phyloP scores from a whole-genome alignment of 768 basidiomycete genomes.

The Tulasnella calospora region DNA sequence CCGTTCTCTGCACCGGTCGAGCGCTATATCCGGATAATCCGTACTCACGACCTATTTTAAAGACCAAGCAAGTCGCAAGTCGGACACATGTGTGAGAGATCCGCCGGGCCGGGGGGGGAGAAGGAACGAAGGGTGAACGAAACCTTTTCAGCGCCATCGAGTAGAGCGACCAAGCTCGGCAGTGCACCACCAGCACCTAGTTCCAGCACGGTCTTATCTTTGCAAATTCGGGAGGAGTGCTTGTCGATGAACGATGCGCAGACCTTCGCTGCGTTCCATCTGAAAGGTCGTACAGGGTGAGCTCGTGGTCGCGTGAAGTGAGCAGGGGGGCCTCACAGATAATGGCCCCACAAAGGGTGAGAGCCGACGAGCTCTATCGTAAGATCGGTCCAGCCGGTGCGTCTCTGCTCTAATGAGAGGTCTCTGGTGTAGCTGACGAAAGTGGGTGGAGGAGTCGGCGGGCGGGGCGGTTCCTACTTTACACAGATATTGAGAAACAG shows the following conservation, averaged over 20 bases:
- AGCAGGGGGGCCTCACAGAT: conserved; percentile 49
- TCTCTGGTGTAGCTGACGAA: conserved; percentile 30
- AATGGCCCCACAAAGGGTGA: conserved; percentile 78
- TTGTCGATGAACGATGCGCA: conserved; percentile 66
- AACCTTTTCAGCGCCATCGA: conserved; percentile 67
- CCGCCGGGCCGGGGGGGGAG: too few species aligned
- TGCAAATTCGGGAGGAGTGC: conserved; percentile 44
- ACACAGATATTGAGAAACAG: not conserved
- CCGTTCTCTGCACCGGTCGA: conserved; percentile 67
- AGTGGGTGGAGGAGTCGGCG: conserved; percentile 31
- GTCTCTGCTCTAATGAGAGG: not conserved
- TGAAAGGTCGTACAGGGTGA: not conserved
- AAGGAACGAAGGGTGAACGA: conserved; percentile 28
- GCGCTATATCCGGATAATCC: conserved; percentile 79
- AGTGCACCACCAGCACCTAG: conserved; percentile 91
- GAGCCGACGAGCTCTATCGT: conserved; percentile 67
- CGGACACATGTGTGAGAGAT: not conserved
- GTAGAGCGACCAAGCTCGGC: conserved; percentile 69
- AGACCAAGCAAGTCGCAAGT: not conserved
- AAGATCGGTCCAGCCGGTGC: conserved; percentile 41
- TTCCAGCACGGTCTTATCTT: conserved; percentile 59
- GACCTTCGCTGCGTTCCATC: conserved; percentile 76
- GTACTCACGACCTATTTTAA: conserved; percentile 67
- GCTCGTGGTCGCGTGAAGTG: not conserved
- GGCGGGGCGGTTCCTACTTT: conserved; percentile 31